These are phyloP conservation scores for Leptographium flavum DNA, from an alignment of 2,329 filamentous ascomycete species.

Conservation along the genomic window DNA sequence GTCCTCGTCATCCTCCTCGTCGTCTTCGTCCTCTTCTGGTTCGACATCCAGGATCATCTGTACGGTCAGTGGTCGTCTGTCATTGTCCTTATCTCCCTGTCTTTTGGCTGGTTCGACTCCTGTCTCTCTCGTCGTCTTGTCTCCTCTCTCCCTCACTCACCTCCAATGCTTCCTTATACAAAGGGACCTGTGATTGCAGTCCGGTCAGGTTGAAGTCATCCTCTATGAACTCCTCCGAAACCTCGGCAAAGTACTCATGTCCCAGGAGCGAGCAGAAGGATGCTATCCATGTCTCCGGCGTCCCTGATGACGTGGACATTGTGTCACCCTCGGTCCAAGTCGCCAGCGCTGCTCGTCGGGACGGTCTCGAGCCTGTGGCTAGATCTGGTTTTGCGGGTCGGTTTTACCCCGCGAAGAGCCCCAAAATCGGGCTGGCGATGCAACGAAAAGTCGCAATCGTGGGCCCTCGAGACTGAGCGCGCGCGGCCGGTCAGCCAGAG, in stretches of 20 bases:
- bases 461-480: background rate
- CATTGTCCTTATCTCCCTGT: too few species aligned
- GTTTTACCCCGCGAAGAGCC: slow-evolving; percentile 1
- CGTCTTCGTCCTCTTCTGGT: slow-evolving; percentile 83
- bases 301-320: slow-evolving; percentile 47
- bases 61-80: background rate
- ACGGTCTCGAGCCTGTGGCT: background rate
- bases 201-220: slow-evolving; percentile 99
- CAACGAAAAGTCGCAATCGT: background rate
- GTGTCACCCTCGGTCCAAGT: slow-evolving; percentile 6
- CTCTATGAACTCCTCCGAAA: slow-evolving; percentile 97
- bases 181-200: slow-evolving; percentile 84
- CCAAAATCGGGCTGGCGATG: background rate
- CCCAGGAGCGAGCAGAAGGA: slow-evolving; percentile 92
- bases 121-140: background rate
- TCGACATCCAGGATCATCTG: slow-evolving; percentile 97
- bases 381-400: background rate
- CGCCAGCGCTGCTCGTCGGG: background rate
- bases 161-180: slow-evolving; percentile 98
- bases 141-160: slow-evolving; percentile 20
- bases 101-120: background rate
- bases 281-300: slow-evolving; percentile 87
- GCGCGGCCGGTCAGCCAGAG: too few species aligned
- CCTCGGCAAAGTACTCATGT: slow-evolving; percentile 98
- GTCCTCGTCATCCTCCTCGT: slow-evolving; percentile 68